Evolutionary conservation across 164 flowering plant species (phyloP).

Genomic region (Liquidambar formosana): DNA sequence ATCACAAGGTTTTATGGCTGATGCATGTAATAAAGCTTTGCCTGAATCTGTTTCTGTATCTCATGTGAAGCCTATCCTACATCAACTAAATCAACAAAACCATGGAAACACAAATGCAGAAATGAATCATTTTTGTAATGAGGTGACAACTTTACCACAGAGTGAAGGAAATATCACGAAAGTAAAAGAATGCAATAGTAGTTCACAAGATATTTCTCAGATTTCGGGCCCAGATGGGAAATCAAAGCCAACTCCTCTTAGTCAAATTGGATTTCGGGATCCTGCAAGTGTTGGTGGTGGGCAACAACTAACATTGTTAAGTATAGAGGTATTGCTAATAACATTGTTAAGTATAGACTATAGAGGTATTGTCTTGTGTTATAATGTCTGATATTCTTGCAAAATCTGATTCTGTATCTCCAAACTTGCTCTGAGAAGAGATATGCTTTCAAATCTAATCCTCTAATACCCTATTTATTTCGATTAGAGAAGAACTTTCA

Average conservation of each 20-base stretch:
- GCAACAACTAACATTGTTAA: conserved; percentile 82
- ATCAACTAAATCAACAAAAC: conserved; percentile 23
- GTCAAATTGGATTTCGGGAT: conserved; percentile 94
- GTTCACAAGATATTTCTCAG: conserved; percentile 71
- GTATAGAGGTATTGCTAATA: too few relatives aligned
- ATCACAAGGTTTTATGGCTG: conserved; percentile 26
- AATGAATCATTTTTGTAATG: conserved; percentile 7
- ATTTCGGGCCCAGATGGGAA: conserved; percentile 74
- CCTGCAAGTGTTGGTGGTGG: conserved; percentile 91
- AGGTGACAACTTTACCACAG: conserved; percentile 5
- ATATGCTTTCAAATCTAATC: background rate
- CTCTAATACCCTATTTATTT: too few relatives aligned
- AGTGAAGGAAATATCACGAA: conserved; percentile 20
- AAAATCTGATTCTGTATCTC: background rate
- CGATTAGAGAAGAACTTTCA: too few relatives aligned
- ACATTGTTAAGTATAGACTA: too few relatives aligned
- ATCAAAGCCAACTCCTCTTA: conserved; percentile 77
- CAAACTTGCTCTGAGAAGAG: background rate
- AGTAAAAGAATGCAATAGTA: conserved; percentile 17
- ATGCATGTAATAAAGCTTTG: conserved; percentile 12
- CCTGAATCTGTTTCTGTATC: conserved; percentile 21
- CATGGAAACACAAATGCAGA: conserved; percentile 12
- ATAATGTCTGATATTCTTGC: conserved; percentile 1
- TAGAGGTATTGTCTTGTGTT: conserved; percentile 43
- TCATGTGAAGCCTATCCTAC: conserved; percentile 14